Base-by-base conservation (phyloP, 1,139 yeast genomes). In the Yamadazyma epiphylla region DNA sequence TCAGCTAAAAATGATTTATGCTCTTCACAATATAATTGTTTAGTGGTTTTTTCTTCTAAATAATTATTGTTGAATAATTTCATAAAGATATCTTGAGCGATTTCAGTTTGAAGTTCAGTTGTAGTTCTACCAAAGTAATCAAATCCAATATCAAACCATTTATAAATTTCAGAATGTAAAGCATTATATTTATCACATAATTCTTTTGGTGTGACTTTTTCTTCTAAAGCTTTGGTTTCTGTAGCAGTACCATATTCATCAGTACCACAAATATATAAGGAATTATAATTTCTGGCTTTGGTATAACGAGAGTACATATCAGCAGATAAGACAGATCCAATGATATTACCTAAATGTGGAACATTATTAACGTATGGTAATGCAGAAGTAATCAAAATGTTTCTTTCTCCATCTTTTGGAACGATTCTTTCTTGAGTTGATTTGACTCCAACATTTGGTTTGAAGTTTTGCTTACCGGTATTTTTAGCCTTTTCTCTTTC, bases 231-330 rank as follows among this genome's bases (percentile, higher is more conserved):
- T 62, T 91, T 91, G 22, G 98, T 94, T 60, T 91, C 99, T 15
- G 98, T 91, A 30, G 99, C 99, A 39, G 99, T 91, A 55, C 99
- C 99, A 56, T 91, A 94, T 62, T 91, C 99, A 56, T 91, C 99
- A 22, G 98, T 94, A 62, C 99, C 99, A 63, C 98, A 88, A 37
- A 91, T 64, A 51, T 68, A 91, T 39, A 91, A 64, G 14, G 95
- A 71, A 55, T 89, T 91, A 65, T 83, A 81, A 58, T 88, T 86
- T 65, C 96, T 78, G 45, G 83, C 80, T 59, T 88, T 89, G 53
- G 85, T 78, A 60, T 85, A 91, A 55, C 98, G 80, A 33, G 97
- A 74, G 62, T 77, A 94, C 41, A 91, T 86, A 65, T 91, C 99
- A 21, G 98, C 98, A 37, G 91, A 79, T 42, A 91, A 72, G 21